phyloP scores from a whole-genome alignment of 768 basidiomycete genomes.

The Rhodotorula taiwanensis region DNA sequence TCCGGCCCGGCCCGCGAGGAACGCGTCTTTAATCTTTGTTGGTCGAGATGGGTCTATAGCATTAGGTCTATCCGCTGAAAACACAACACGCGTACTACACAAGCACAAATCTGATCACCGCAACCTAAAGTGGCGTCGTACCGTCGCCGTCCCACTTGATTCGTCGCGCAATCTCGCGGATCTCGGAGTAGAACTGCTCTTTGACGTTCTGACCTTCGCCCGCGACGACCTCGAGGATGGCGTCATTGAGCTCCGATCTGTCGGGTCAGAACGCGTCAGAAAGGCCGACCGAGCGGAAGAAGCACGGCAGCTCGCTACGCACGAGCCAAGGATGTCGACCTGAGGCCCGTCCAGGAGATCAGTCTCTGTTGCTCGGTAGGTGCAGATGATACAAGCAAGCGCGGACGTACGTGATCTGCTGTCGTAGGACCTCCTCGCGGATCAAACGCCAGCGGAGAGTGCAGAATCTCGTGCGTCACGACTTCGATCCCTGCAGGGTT shows the following conservation, averaged over 20 bases:
- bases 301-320: neutral
- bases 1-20: too few relatives aligned
- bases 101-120: too few relatives aligned
- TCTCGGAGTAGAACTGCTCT: slow-evolving; percentile 61
- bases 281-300: neutral
- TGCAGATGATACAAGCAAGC: too few relatives aligned
- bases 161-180: slow-evolving; percentile 63
- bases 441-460: slow-evolving; percentile 68
- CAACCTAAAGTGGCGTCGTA: too few relatives aligned
- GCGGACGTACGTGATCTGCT: slow-evolving; percentile 45
- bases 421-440: slow-evolving; percentile 82
- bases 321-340: slow-evolving; percentile 71
- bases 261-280: neutral
- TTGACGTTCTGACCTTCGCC: slow-evolving; percentile 66
- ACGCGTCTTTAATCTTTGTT: too few relatives aligned
- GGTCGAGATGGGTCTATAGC: too few relatives aligned
- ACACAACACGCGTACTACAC: too few relatives aligned
- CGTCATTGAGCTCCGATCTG: slow-evolving; percentile 66
- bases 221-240: slow-evolving; percentile 82
- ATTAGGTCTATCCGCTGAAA: too few relatives aligned
- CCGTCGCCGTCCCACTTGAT: slow-evolving; percentile 70
- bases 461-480: slow-evolving; percentile 78
- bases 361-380: too few relatives aligned
- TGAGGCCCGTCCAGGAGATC: too few relatives aligned
- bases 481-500: slow-evolving; percentile 85